A percentile compares a stretch with the other conserved stretches of the same genome.
Conservation (phyloP, 805 yeast species). For the Wickerhamiella occidentalis region DNA sequence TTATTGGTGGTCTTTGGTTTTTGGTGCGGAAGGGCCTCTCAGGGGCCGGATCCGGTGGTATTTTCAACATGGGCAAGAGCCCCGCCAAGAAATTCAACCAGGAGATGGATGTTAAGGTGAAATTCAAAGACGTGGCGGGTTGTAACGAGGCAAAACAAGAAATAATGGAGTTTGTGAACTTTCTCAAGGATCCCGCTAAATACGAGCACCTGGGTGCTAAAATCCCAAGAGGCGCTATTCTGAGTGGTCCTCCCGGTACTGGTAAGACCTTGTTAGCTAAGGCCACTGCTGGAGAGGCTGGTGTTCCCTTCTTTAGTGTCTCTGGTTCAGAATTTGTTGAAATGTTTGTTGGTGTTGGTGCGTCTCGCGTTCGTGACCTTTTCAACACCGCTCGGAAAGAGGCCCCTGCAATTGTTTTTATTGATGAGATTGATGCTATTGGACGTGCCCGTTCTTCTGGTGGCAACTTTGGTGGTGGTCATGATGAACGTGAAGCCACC, state of each 20-base stretch:
- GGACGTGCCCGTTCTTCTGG: slow-evolving; percentile 70
- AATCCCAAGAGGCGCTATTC: slow-evolving; percentile 94
- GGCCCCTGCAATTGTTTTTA: slow-evolving; percentile 93
- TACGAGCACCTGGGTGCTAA: slow-evolving; percentile 92
- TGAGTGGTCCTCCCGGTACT: slow-evolving; percentile 98
- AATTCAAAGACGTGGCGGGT: slow-evolving; percentile 93
- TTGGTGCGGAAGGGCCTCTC: slow-evolving; percentile 54
- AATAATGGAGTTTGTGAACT: slow-evolving; percentile 94
- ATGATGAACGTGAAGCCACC: slow-evolving; percentile 95
- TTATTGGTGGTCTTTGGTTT: slow-evolving; percentile 82
- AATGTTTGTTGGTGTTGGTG: slow-evolving; percentile 99
- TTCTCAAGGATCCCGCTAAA: slow-evolving; percentile 78
- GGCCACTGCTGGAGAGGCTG: slow-evolving; percentile 99
- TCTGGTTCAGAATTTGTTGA: slow-evolving; percentile 97
- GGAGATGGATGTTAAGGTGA: slow-evolving; percentile 79
- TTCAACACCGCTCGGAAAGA: slow-evolving; percentile 83
- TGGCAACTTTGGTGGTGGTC: slow-evolving; percentile 50
- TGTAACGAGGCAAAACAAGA: slow-evolving; percentile 94
- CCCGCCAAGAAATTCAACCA: slow-evolving; percentile 85
- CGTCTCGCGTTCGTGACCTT: slow-evolving; percentile 91
- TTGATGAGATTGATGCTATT: slow-evolving; percentile 99
- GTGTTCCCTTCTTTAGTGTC: slow-evolving; percentile 90
- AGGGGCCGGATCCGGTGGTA: slow-evolving; percentile 62
- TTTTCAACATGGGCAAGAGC: slow-evolving; percentile 75
- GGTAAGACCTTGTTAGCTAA: slow-evolving; percentile 95